phyloP scores from a whole-genome alignment of 2,329 filamentous ascomycete species.

The Dothiorella sarmentorum region DNA sequence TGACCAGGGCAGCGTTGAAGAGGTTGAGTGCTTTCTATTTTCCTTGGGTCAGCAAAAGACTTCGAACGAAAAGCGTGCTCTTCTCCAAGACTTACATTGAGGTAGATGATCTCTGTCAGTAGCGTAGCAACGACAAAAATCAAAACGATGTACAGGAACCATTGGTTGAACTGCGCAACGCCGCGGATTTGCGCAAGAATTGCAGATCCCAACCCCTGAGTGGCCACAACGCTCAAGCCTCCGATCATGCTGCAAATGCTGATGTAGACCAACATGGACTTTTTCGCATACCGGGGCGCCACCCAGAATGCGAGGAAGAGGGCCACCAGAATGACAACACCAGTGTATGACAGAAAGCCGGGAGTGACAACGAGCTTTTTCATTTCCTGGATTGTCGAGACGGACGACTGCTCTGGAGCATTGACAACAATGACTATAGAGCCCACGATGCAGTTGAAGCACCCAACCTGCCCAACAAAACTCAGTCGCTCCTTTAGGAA shows the following conservation, averaged over 20 bases:
- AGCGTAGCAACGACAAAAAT: constrained; percentile 89
- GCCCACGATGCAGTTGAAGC: constrained; percentile 91
- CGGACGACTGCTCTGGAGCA: constrained; percentile 80
- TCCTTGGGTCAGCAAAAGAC: constrained; percentile 30
- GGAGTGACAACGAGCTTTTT: constrained; percentile 80
- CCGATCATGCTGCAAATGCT: constrained; percentile 94
- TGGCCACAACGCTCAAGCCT: constrained; percentile 89
- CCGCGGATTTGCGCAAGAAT: constrained; percentile 84
- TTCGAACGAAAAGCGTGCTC: neutral
- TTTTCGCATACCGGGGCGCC: constrained; percentile 86
- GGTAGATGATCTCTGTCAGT: constrained; percentile 87
- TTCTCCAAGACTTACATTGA: constrained; percentile 68
- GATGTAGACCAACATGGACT: constrained; percentile 96
- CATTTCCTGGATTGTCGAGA: constrained; percentile 88
- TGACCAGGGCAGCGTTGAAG: constrained; percentile 95
- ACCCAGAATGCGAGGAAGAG: constrained; percentile 72
- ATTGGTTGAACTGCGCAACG: constrained; percentile 87
- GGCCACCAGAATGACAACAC: constrained; percentile 74
- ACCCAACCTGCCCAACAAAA: constrained; percentile 93
- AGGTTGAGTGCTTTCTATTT: constrained; percentile 92
- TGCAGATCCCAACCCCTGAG: constrained; percentile 86
- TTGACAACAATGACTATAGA: constrained; percentile 94
- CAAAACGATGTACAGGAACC: constrained; percentile 90
- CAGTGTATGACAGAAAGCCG: constrained; percentile 80
- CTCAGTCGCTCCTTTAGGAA: constrained; percentile 94